Percentiles rank a stretch among this genome's conserved stretches.
These are phyloP conservation scores for Cladophialophora bantiana DNA, from an alignment of 2,329 filamentous ascomycete genomes.

Conservation along the genomic window DNA sequence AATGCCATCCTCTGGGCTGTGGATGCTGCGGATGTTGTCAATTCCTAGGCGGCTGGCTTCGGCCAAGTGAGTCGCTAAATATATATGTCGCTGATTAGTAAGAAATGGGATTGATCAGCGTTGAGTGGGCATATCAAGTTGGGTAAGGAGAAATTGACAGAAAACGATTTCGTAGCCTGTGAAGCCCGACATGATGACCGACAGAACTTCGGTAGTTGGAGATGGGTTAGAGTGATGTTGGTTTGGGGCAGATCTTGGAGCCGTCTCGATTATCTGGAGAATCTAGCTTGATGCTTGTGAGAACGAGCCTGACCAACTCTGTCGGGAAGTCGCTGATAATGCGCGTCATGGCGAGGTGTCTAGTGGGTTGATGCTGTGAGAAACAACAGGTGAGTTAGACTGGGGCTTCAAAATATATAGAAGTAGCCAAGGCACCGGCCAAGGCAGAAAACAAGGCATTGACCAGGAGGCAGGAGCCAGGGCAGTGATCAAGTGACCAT, in stretches of 20 bases:
- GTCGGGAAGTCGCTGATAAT: not conserved
- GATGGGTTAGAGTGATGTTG: not conserved
- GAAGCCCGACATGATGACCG: not conserved
- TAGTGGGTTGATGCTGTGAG: too few relatives aligned
- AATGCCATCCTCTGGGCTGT: conserved; percentile 71
- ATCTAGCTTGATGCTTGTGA: not conserved
- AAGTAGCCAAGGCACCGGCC: too few relatives aligned
- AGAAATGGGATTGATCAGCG: too few relatives aligned
- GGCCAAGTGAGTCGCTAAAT: conserved; percentile 55
- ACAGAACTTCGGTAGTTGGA: not conserved
- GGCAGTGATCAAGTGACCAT: too few relatives aligned
- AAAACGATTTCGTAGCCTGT: not conserved
- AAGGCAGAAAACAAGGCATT: too few relatives aligned
- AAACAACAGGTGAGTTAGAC: too few relatives aligned
- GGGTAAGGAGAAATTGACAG: too few relatives aligned
- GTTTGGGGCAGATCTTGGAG: conserved; percentile 1
- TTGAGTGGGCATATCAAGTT: not conserved
- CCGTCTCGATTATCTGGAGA: not conserved
- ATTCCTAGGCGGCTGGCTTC: conserved; percentile 49
- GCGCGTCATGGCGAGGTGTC: not conserved
- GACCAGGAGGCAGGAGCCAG: too few relatives aligned
- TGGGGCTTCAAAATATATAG: too few relatives aligned
- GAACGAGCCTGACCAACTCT: not conserved
- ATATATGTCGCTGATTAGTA: too few relatives aligned
- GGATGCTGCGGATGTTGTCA: conserved; percentile 54